These are phyloP conservation scores for Calonectria multiphialidica DNA, from an alignment of 2,329 filamentous ascomycete genomes.

Conservation along the genomic window DNA sequence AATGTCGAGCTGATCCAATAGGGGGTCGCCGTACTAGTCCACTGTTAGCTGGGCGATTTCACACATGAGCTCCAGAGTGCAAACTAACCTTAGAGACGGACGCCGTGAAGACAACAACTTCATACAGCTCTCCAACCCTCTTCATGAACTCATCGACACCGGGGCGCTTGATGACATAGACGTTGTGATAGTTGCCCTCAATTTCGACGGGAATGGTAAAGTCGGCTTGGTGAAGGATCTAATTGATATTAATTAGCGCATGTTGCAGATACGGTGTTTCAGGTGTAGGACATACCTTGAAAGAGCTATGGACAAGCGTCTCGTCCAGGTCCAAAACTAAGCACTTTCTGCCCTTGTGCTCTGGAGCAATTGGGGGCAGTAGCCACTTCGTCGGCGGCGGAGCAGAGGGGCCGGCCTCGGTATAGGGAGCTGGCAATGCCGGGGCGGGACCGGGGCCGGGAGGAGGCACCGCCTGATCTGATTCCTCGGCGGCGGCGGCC, in stretches of 20 bases:
- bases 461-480: conserved; percentile 53
- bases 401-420: conserved; percentile 57
- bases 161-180: conserved; percentile 99
- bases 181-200: conserved; percentile 98
- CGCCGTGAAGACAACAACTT: conserved; percentile 98
- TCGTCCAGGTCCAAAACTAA: conserved; percentile 96
- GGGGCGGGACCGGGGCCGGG: conserved; percentile 58
- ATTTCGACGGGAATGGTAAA: conserved; percentile 99
- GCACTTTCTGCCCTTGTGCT: conserved; percentile 90
- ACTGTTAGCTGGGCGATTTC: conserved; percentile 36
- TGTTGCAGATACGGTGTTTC: background rate
- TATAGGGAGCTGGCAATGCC: conserved; percentile 53
- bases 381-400: conserved; percentile 72
- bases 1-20: conserved; percentile 96
- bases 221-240: conserved; percentile 98
- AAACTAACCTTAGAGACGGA: conserved; percentile 90
- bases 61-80: background rate
- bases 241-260: conserved; percentile 37
- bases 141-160: conserved; percentile 99
- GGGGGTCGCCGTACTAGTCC: conserved; percentile 88
- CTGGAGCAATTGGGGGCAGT: conserved; percentile 83
- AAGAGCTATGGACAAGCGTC: conserved; percentile 97
- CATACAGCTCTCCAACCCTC: conserved; percentile 95
- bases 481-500: conserved; percentile 52
- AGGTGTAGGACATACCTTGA: conserved; percentile 77